A percentile compares a stretch with the other conserved stretches of the same genome.
phyloP scores from a whole-genome alignment of 139 green algal genomes.

The Chlamydomonas asymmetrica region DNA sequence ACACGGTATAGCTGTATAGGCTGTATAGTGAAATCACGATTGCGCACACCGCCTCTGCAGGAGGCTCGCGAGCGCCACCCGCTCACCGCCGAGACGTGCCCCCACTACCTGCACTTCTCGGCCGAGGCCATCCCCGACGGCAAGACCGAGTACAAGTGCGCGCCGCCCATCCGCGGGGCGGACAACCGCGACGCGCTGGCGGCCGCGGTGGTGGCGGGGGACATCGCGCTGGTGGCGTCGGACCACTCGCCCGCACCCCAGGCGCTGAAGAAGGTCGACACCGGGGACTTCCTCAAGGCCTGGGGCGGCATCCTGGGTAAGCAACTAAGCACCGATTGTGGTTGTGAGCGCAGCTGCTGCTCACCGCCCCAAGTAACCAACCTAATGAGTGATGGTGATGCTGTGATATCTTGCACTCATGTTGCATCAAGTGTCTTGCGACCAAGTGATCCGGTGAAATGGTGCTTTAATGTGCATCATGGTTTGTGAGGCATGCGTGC shows the following conservation, averaged over 20 bases:
- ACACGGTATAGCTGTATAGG: neutral
- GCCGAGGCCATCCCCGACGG: conserved; percentile 72
- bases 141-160: conserved; percentile 87
- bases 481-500: too few species aligned
- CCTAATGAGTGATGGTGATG: too few species aligned
- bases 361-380: neutral
- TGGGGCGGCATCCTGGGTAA: conserved; percentile 92
- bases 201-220: conserved; percentile 52
- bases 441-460: too few species aligned
- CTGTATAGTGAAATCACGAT: neutral
- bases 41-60: neutral
- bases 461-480: too few species aligned
- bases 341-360: neutral
- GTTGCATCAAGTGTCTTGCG: too few species aligned
- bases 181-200: conserved; percentile 69
- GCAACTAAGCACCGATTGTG: too few species aligned
- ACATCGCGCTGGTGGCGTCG: conserved; percentile 71
- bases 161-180: conserved; percentile 68
- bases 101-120: conserved; percentile 93
- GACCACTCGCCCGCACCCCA: conserved; percentile 91
- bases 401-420: neutral
- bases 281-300: conserved; percentile 85
- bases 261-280: conserved; percentile 75
- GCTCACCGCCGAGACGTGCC: conserved; percentile 87
- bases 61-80: conserved; percentile 53